Evolutionary conservation across 345 rosid species (phyloP).

Genomic region (Citrus hindsii): DNA sequence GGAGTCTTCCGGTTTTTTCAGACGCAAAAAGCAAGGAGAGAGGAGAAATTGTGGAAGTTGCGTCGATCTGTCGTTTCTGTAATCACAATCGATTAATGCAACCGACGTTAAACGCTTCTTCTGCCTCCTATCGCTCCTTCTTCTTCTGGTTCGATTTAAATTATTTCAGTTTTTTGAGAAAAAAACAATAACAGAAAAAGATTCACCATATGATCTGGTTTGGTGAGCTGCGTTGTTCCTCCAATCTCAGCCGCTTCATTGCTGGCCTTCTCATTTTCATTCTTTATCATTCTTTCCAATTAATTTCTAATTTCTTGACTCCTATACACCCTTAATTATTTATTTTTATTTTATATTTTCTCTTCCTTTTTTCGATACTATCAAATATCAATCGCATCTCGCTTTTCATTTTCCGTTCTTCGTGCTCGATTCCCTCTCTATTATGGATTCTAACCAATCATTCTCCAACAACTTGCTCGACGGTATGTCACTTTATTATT

Average conservation of each 20-base stretch:
- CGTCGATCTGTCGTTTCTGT: background rate
- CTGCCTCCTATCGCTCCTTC: background rate
- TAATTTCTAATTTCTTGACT: constrained; percentile 57
- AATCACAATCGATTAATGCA: background rate
- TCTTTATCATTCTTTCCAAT: constrained; percentile 41
- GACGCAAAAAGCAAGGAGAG: background rate
- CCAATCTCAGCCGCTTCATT: constrained; percentile 59
- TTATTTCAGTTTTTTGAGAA: background rate
- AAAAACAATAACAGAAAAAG: background rate
- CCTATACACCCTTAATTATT: constrained; percentile 47
- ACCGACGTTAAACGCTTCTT: background rate
- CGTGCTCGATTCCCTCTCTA: background rate
- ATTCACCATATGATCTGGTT: constrained; percentile 47
- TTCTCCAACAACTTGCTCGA: constrained; percentile 17
- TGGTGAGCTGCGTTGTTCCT: constrained; percentile 45
- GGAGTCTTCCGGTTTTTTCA: background rate
- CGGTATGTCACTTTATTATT: constrained; percentile 15
- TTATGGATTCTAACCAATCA: constrained; percentile 38
- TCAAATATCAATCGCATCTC: too few relatives aligned
- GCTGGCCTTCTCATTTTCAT: constrained; percentile 51
- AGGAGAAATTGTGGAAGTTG: too few relatives aligned
- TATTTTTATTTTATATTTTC: background rate
- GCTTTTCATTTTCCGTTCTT: background rate
- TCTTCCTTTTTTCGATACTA: background rate
- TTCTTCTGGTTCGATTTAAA: background rate